These are phyloP conservation scores for Forsythia viridissima DNA, from an alignment of 257 asterid genomes.

Conservation along the genomic window DNA sequence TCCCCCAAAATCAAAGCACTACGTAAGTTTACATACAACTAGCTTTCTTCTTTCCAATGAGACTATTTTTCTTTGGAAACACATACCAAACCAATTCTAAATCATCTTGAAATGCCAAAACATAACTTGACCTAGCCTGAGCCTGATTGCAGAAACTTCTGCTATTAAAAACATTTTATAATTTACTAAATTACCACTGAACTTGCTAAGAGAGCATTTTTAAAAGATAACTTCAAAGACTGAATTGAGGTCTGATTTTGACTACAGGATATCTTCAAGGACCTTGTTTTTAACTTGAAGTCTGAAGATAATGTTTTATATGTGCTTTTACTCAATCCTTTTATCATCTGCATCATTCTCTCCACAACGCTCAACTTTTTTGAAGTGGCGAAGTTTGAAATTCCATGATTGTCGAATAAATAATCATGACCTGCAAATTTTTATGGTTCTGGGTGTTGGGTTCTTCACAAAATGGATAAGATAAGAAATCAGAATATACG, in stretches of 20 bases:
- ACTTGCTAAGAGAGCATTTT: background rate
- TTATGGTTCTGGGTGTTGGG: background rate
- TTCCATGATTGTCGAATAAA: background rate
- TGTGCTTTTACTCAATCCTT: background rate
- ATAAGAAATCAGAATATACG: background rate
- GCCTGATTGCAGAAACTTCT: background rate
- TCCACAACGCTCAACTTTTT: background rate
- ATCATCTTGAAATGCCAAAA: background rate
- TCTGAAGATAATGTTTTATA: background rate
- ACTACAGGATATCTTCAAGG: background rate
- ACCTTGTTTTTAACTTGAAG: background rate
- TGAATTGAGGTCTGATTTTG: background rate
- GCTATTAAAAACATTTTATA: background rate
- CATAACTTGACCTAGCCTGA: background rate
- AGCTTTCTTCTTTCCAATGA: background rate
- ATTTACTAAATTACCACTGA: background rate
- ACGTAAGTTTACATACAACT: background rate
- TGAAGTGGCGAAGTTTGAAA: background rate
- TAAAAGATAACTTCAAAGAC: background rate
- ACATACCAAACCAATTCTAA: background rate
- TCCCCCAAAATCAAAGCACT: background rate
- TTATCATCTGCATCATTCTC: background rate
- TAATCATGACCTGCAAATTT: background rate
- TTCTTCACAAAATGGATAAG: background rate
- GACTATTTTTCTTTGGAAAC: background rate